Base-by-base conservation (phyloP, 192 early-diverging fungal genomes). In the Coemansia sp. region DNA sequence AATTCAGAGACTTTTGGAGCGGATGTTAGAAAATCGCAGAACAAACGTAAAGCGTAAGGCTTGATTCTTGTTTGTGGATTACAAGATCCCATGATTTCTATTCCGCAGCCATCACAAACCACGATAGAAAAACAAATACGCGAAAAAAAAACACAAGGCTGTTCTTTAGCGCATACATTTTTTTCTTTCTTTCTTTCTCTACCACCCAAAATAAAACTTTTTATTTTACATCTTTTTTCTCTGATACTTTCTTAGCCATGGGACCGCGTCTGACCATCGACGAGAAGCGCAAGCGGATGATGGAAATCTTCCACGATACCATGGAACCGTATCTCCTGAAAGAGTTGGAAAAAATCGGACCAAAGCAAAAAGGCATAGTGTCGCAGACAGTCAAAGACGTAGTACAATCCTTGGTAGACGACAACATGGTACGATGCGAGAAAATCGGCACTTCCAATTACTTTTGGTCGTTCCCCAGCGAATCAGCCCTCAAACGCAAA, bases 391-490 rank as follows among this genome's bases (percentile, higher is more conserved):
- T 95, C 64, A 95, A 95, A 71, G 93, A 94, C 62, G 89, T 94
- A 17, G 71, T 96, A 0, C 92, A 94, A 61, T 85, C 86, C 11
- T 85, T 96, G 17, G 92, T 96, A 2, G 89, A 92, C 69, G 95
- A 96, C 78, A 86, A 85, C 20, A 67, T 95, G 17, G 93, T 94
- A 9, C 86, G 85, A 28, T 76, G 76, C 22, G 95, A 96, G 64
- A 96, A 94, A 75, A 94, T 96, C 59, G 95, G 93, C 4, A 89
- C 89, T 15, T 94, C 93, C 20, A 96, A 96, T 69, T 96, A 91
- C 69, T 96, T 81, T 71, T 96, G 95, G 95, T 88, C 92, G n/a
- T 96, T 93, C 69, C 93, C 93, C 4, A 89, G 88, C 62, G 86
- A 89, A 15, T 86, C 88, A 59, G 82, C 82, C 1, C 65, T 84